Evolutionary conservation across 805 yeast species (phyloP), one percentile per base, ranked within the genome.

Genomic region (Zygosaccharomyces lentus): DNA sequence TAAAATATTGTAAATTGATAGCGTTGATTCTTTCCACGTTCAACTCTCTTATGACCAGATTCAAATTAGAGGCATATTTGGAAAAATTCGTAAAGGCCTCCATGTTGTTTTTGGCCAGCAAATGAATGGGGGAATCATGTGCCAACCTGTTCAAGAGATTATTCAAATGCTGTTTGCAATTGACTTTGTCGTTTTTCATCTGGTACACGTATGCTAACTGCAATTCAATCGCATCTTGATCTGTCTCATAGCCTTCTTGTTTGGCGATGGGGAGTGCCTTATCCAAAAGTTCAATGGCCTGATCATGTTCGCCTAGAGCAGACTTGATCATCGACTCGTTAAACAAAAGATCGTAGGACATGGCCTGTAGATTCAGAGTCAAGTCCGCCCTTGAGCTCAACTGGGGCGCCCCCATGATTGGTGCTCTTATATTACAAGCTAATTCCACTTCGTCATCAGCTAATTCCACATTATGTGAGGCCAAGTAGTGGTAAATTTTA

Each of bases 351-450:
- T 85, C 95, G 59, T 84, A 82, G 2, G 80, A 73, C 13, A 57
- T 64, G 6, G 56, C 45, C 10, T 59, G 39, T 5, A 63, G 53
- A 9, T 53, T 34, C 6, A 40, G 16, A n/a, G 31, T 24, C 9
- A 34, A 13, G 29, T 44, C 47, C 2, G 47, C 46, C 10, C 57
- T 43, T 27, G 15, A 31, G 15, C 21, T 24, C 26, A 48, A 52
- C 9, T 53, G 50, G 24, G 64, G 59, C 6, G 52, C 53, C 15
- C 78, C 85, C 16, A 84, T 76, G 19, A 81, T 64, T 9, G 81
- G 79, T 2, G 90, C 88, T 48, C 82, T 72, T 62, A 83, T 85
- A 57, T 85, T 85, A 47, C 84, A 80, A 25, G 77, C 66, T 47
- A 85, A 65, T 62, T 85, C 95, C 34, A 73, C 50, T 34, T 62